These are phyloP conservation scores for Fusarium sambucinum DNA, from an alignment of 2,329 filamentous ascomycete species.

Conservation along the genomic window DNA sequence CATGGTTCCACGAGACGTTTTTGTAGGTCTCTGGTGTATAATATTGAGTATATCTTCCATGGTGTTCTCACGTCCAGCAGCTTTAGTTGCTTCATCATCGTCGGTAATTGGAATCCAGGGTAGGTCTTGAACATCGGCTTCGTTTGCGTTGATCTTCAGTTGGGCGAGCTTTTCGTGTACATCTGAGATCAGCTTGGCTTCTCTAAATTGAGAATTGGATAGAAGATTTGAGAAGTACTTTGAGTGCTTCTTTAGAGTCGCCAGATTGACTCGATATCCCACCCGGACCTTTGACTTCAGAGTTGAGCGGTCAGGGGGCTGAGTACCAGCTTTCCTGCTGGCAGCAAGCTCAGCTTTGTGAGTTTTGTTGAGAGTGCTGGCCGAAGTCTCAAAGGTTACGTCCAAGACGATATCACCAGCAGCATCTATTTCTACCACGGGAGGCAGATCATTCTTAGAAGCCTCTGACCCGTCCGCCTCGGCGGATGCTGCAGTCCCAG, in stretches of 20 bases:
- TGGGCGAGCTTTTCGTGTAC: constrained; percentile 64
- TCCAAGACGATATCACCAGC: constrained; percentile 75
- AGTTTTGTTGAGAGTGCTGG: constrained; percentile 61
- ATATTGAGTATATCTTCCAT: constrained; percentile 76
- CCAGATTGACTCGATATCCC: constrained; percentile 71
- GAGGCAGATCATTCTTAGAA: constrained; percentile 47
- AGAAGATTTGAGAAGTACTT: constrained; percentile 78
- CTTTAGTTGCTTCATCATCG: constrained; percentile 75
- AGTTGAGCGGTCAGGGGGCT: constrained; percentile 47
- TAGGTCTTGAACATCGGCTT: constrained; percentile 65
- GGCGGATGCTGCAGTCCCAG: constrained; percentile 48
- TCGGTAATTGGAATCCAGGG: constrained; percentile 74
- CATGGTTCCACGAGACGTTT: constrained; percentile 61
- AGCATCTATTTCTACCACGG: constrained; percentile 64
- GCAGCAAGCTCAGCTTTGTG: constrained; percentile 55
- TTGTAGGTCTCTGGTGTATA: constrained; percentile 68
- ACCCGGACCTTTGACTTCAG: constrained; percentile 56
- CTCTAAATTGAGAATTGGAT: constrained; percentile 71
- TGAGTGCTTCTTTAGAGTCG: constrained; percentile 69
- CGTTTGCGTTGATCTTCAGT: constrained; percentile 60
- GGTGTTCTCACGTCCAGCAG: constrained; percentile 69
- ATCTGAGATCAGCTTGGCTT: constrained; percentile 67
- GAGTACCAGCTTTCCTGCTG: constrained; percentile 48
- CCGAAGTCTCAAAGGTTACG: constrained; percentile 72
- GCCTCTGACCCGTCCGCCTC: constrained; percentile 49